Evolutionary conservation across 306 rosid species (phyloP).

Genomic region (Biancaea sappan): DNA sequence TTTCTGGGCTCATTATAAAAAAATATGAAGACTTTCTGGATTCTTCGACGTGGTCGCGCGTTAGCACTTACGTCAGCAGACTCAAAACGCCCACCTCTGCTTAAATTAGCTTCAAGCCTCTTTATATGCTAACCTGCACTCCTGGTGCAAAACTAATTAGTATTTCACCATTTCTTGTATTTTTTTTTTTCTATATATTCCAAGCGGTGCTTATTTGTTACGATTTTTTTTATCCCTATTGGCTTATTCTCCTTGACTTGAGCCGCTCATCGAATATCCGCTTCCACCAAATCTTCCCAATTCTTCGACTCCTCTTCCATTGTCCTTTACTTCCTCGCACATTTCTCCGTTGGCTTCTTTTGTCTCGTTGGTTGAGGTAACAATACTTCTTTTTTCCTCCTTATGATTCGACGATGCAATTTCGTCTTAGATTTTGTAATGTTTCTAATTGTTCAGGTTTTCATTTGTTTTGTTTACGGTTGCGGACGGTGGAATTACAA

Average conservation of each 20-base stretch:
- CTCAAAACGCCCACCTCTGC: background rate
- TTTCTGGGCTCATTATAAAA: no score
- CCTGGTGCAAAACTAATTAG: background rate
- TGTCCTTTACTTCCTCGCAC: background rate
- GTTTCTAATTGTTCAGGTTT: background rate
- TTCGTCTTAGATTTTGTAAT: background rate
- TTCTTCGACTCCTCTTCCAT: background rate
- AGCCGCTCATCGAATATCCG: background rate
- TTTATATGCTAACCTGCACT: background rate
- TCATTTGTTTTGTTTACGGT: background rate
- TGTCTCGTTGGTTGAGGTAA: constrained; percentile 26
- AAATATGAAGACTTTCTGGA: no score
- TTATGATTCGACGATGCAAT: background rate
- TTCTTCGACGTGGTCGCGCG: background rate
- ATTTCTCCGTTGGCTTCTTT: background rate
- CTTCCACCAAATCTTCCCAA: background rate
- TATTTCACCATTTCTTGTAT: no score
- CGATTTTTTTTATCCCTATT: no score
- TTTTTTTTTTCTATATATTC: no score
- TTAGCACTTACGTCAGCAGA: background rate
- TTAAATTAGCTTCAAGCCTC: background rate
- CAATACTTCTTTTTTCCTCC: background rate
- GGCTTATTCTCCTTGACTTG: background rate
- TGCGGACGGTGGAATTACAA: background rate
- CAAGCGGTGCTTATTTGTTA: no score